Evolutionary conservation across 2,329 filamentous ascomycete species (phyloP), one percentile per base, ranked within the genome.

Genomic region (Ceratocystis destructans): DNA sequence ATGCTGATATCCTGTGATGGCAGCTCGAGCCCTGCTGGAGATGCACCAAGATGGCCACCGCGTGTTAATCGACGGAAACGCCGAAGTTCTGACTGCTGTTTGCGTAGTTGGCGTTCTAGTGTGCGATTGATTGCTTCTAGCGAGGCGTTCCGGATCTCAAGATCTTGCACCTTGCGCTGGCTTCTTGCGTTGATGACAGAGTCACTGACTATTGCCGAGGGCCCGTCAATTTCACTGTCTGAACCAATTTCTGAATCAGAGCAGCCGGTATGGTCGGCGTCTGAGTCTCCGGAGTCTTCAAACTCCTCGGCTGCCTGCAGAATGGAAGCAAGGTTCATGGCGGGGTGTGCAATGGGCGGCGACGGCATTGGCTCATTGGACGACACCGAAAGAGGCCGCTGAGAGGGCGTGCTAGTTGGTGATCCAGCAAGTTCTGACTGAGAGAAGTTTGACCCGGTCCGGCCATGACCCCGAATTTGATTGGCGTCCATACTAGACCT

Each of bases 101-200:
- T 96, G 31, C 91, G 85, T 71, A 99, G 82, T 73, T 97, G 90
- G 28, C 90, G 84, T 76, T 99, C 94, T 0, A 99, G 78, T 0
- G 91, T 94, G 64, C 92, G 83, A 73, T 99, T 99, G 76, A 99
- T 97, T 50, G 94, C 94, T 66, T 96, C 83, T 2, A 99, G 81
- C 1, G 92, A 96, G 0, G 90, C 94, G 72, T 99, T 99, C 66
- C 89, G 96, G 69, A 99, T 99, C 74, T 99, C 90, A 5, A 99
- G 79, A 74, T 99, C 94, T 70, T 97, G 83, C 0, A 99, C 92
- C 77, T 97, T 99, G 69, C 94, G 85, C 75, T 97, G 94, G 45
- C 90, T 84, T 37, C 94, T 84, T 15, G 94, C 94, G 73, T 90
- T 94, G n/a, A 88, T 83, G 10, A 94, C 90, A 5, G 90, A 80